phyloP scores from a whole-genome alignment of 176 grass and related monocot species.

The Avena sativa region DNA sequence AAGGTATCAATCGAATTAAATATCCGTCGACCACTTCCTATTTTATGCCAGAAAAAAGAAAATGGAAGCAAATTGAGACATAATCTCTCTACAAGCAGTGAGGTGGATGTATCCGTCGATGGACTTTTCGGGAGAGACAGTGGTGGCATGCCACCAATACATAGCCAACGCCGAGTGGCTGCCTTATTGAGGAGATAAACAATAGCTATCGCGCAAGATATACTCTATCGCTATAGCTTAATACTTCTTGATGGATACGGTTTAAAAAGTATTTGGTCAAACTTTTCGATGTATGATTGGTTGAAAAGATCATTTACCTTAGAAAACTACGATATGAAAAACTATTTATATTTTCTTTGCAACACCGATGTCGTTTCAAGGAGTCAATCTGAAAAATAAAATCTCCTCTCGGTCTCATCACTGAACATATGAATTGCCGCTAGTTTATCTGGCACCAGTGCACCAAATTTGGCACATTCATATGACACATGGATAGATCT shows the following conservation, averaged over 20 bases:
- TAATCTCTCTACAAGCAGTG: too few relatives aligned
- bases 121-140: neutral
- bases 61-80: too few relatives aligned
- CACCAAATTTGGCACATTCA: constrained; percentile 49
- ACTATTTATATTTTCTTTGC: too few relatives aligned
- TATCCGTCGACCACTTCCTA: too few relatives aligned
- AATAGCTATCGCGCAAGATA: constrained; percentile 42
- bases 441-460: constrained; percentile 42
- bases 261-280: neutral
- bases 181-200: constrained; percentile 35
- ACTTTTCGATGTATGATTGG: too few relatives aligned
- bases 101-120: constrained; percentile 63
- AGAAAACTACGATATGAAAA: too few relatives aligned
- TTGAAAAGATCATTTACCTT: too few relatives aligned
- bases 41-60: too few relatives aligned
- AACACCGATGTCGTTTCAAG: too few relatives aligned
- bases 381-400: constrained; percentile 60
- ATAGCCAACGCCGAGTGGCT: constrained; percentile 39
- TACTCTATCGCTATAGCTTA: too few relatives aligned
- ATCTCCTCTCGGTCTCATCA: constrained; percentile 63
- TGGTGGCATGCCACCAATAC: neutral
- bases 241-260: neutral
- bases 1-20: too few relatives aligned
- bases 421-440: constrained; percentile 58
- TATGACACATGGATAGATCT: constrained; percentile 70